Conservation (phyloP, 306 rosid species). For the Quercus alba region DNA sequence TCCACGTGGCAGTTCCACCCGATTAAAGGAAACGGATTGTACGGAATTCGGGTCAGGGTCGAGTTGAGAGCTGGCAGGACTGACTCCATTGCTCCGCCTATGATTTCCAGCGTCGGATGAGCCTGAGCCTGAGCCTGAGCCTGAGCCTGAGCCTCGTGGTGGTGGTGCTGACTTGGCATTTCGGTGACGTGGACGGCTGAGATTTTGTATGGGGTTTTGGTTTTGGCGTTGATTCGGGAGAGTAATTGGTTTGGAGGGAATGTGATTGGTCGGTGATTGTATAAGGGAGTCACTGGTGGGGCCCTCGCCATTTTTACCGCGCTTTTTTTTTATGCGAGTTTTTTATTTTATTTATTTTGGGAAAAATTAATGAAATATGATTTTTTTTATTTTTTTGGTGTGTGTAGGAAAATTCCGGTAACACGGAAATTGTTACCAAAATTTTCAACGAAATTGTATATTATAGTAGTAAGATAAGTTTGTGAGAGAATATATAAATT, state of each 20-base stretch:
- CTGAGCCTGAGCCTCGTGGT: slow-evolving; percentile 14
- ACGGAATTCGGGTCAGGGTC: slow-evolving; percentile 36
- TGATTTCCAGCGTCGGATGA: slow-evolving; percentile 58
- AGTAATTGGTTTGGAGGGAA: background rate
- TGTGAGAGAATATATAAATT: too few species aligned
- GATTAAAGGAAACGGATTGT: slow-evolving; percentile 51
- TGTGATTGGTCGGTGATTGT: background rate
- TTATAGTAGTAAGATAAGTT: too few species aligned
- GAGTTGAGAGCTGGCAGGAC: slow-evolving; percentile 45
- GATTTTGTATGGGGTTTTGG: background rate
- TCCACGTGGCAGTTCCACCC: slow-evolving; percentile 70
- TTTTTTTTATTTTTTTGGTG: too few species aligned
- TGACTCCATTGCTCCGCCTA: slow-evolving; percentile 34
- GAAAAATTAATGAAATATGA: too few species aligned
- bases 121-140: slow-evolving; percentile 21
- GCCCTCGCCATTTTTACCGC: slow-evolving; percentile 33
- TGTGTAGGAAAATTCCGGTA: too few species aligned
- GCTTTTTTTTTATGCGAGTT: too few species aligned
- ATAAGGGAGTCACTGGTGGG: slow-evolving; percentile 9
- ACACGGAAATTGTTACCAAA: too few species aligned
- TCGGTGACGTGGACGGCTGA: slow-evolving; percentile 24
- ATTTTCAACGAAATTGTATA: too few species aligned
- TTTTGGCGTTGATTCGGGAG: background rate
- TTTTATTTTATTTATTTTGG: too few species aligned
- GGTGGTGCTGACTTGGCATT: slow-evolving; percentile 24